These are phyloP conservation scores for Tuber microsphaerosporum DNA, from an alignment of 495 filamentous ascomycete species.

Conservation along the genomic window DNA sequence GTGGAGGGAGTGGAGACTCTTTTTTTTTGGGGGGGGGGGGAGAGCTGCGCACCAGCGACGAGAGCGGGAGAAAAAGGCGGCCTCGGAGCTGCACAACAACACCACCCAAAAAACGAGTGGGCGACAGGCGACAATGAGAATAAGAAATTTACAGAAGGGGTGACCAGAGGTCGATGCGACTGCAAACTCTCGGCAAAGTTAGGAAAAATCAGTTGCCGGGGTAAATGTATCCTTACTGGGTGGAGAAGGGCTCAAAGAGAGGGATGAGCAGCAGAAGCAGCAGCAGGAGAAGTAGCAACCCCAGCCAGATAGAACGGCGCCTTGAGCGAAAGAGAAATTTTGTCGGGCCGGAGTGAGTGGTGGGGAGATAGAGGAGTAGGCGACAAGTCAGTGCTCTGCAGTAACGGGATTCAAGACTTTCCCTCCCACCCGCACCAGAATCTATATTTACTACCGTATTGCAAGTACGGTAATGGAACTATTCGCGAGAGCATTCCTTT, in stretches of 20 bases:
- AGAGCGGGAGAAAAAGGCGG: conserved; percentile 5
- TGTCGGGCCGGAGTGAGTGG: conserved; percentile 2
- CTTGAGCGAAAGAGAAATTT: conserved; percentile 3
- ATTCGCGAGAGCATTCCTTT: background rate
- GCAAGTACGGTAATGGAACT: background rate
- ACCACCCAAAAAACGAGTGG: conserved; percentile 1
- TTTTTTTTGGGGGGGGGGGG: background rate
- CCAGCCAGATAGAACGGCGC: background rate
- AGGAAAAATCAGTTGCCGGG: background rate
- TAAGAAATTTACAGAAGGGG: background rate
- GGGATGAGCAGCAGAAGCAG: background rate
- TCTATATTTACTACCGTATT: conserved; percentile 3
- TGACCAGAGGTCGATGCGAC: background rate
- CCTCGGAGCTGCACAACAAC: conserved; percentile 6
- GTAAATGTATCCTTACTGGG: background rate
- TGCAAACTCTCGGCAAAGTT: background rate
- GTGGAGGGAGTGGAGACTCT: background rate
- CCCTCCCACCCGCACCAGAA: conserved; percentile 1
- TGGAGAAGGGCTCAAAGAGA: background rate
- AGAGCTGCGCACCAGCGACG: conserved; percentile 1
- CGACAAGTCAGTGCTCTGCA: background rate
- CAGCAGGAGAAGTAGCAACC: background rate
- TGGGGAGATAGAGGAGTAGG: background rate
- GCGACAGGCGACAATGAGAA: background rate
- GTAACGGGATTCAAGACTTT: conserved; percentile 1